Base-by-base conservation (phyloP, 768 basidiomycete species). In the Boletus pseudo-olivaceus region DNA sequence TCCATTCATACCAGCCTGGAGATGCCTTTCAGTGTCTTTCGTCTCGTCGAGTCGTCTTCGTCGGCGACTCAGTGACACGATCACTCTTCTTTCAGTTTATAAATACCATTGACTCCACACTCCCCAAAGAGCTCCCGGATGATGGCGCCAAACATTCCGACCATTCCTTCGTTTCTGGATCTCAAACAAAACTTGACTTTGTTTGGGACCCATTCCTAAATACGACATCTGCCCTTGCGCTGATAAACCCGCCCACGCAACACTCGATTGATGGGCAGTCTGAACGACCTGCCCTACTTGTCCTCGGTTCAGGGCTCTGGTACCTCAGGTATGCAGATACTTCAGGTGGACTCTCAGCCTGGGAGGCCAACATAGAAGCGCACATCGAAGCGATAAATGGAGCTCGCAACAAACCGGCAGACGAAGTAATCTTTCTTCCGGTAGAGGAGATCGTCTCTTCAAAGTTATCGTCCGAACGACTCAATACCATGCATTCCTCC, bases 171-270 rank as follows among this genome's bases (percentile, higher is more conserved):
- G 67, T 67, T 9, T 77, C 84, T 4, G 67, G 60, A 29, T 70
- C 77, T 39, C 78, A 77, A 23, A 78, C 75, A 46, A 62, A 75
- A 15, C 65, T 90, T 17, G 75, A 78, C 11, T 91, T 93, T 69
- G 64, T 76, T 58, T 93, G 93, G 93, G 93, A 95, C 62, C 93
- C 93, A 15, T 96, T 83, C 68, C 78, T 96, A 41, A 97, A 95
- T 67, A 72, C 77, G 12, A 82, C 87, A 1, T 73, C 75, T 49
- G 78, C 83, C 15, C 64, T 73, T 39, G 63, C 75, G n/a, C 64
- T 82, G 44, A 71, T 88, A 35, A 58, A 68, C 29, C 49, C 66
- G 23, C 37, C 53, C 26, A 43, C 1, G 2, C 39, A 39, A 46
- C 14, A 46, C 14, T 42, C 55, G 32, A 32, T 26, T 4, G 59